A percentile compares a stretch with the other conserved stretches of the same genome.
Evolutionary conservation across 202 grass and related monocot genomes (phyloP).

Genomic region (Elaeis oleifera): DNA sequence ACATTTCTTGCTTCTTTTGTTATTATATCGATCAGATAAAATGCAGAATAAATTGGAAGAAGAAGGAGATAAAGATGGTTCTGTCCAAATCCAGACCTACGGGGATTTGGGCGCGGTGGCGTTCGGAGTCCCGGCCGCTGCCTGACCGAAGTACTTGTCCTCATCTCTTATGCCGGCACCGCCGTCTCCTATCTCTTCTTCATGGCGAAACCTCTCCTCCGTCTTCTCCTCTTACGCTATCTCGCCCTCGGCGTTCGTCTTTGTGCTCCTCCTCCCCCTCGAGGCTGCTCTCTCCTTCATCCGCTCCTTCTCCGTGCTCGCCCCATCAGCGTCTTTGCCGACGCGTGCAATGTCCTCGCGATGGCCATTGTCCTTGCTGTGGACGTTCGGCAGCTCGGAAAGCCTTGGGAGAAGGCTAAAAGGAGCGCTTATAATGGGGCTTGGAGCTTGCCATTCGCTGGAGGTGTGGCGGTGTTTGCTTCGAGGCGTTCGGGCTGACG

Average conservation of each 20-base stretch:
- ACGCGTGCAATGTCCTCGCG: constrained; percentile 65
- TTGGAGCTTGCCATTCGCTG: constrained; percentile 57
- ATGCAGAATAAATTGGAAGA: constrained; percentile 61
- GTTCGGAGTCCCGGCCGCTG: constrained; percentile 50
- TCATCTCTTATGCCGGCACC: constrained; percentile 61
- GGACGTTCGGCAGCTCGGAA: constrained; percentile 58
- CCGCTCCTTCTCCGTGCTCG: constrained; percentile 56
- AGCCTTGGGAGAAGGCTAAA: constrained; percentile 27
- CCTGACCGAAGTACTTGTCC: constrained; percentile 69
- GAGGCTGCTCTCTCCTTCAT: constrained; percentile 73
- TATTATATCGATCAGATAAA: constrained; percentile 30
- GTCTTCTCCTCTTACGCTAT: constrained; percentile 38
- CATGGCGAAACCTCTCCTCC: constrained; percentile 85
- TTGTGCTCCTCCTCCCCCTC: constrained; percentile 56
- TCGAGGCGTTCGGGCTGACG: constrained; percentile 87
- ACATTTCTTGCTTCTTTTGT: neutral
- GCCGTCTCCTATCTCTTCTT: constrained; percentile 74
- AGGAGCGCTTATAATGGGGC: constrained; percentile 70
- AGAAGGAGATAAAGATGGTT: constrained; percentile 35
- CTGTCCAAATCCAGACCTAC: constrained; percentile 36
- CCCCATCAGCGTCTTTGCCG: constrained; percentile 79
- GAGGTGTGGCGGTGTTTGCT: constrained; percentile 75
- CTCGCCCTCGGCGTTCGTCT: constrained; percentile 59
- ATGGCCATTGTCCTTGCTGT: constrained; percentile 81
- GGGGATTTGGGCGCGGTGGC: constrained; percentile 76